Evolutionary conservation across 768 basidiomycete species (phyloP), one percentile per base, ranked within the genome.

Genomic region (Boletales sp.): DNA sequence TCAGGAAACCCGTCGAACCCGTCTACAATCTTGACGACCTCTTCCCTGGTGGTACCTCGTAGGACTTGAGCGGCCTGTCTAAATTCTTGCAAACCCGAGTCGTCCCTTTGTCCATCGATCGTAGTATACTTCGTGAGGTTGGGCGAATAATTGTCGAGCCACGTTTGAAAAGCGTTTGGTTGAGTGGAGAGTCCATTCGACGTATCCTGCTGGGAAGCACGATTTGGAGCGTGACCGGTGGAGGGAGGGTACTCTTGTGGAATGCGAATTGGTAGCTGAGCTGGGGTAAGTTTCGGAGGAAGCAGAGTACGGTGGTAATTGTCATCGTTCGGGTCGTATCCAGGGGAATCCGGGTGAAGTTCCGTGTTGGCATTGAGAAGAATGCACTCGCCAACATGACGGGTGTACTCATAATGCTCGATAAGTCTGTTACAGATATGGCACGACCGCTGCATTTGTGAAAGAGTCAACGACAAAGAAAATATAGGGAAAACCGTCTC

Each of bases 1-100:
- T 2, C 17, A 5, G 52, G 37, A 17, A 61, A 43, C 1, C 48
- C 61, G 14, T 46, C 17, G 29, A 66, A 65, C 4, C 29, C 49
- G 4, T 48, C 18, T 19, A 65, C 66, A 8, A 63, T 54, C 15
- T 43, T 42, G 51, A 51, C 13, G 29, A 68, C 27, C 10, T 54
- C 36, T 35, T 29, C 24, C 40, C 35, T 63, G 39, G 52, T 52
- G 21, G 46, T 52, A 18, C 17, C 11, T 29, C 61, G 63, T 11
- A 63, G 44, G 10, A 34, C 13, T 38, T 39, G 4, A 12, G 65
- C 53, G 30, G 3, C 30, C 18, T 45, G 45, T 41, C 24, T 48
- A 21, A 48, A 30, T 12, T 14, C 31, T 24, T 47, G 36, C 7
- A 18, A 40, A 27, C 50, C 49, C 5, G 50, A 11, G 13, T 36